Base-by-base conservation (phyloP, 2,329 filamentous ascomycete species). In the Tolypocladium tundrense region DNA sequence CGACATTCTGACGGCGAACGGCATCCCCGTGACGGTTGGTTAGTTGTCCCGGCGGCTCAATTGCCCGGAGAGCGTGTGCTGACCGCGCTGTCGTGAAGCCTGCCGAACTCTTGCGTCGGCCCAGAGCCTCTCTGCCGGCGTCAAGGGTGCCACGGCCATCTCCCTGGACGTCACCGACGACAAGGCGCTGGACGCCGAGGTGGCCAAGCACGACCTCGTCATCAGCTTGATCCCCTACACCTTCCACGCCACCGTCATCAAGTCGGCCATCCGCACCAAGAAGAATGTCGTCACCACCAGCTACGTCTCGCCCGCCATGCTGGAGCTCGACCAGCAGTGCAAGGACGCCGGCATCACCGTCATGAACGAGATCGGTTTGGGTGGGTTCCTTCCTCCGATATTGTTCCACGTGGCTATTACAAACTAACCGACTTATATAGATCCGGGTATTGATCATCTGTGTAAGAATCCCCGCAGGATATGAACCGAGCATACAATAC, bases 241-340 rank as follows among this genome's bases (percentile, higher is more conserved):
- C 60, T 90, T 85, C 82, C 91, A 96, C 74, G 89, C 88, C 52
- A 80, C 82, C 58, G 91, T 97, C 68, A 95, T 97, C 84, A 93
- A 96, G 82, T 86, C 88, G 41, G 93, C 91, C 62, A 97, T 97
- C 76, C 84, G 87, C 68, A 83, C 87, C 68, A 97, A 96, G 88
- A 96, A 93, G 83, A 79, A 97, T 78, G 91, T 97, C 60, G 92
- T 97, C 69, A 97, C 93, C 59, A 97, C 93, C 37, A 91, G 86
- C 64, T 97, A 97, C 71, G 89, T 96, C 65, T 95, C 90, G 5
- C 91, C 91, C 4, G 90, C 90, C 63, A 97, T 97, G 91, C 75
- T 87, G 77, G 93, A 92, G 78, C 85, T 97, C 55, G 88, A 97
- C 68, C 79, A 86, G 67, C 79, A 88, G 66, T 85, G 83, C 72